These are phyloP conservation scores for Arctium lappa DNA, from an alignment of 129 eudicot genomes.

Conservation along the genomic window DNA sequence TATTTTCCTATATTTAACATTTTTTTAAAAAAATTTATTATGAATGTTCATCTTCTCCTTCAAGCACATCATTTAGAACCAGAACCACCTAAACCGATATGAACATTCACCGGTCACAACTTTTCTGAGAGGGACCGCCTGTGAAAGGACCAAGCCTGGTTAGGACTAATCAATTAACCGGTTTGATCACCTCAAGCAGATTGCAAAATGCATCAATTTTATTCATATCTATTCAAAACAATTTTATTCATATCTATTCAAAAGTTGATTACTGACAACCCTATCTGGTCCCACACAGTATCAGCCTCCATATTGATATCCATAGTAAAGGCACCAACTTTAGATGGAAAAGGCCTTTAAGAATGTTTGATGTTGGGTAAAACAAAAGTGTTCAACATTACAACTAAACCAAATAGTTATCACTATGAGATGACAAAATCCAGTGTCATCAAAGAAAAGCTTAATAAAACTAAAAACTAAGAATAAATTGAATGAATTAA, in stretches of 20 bases:
- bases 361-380: background rate
- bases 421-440: background rate
- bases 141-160: too few relatives aligned
- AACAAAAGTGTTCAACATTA: slow-evolving; percentile 4
- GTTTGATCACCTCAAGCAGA: background rate
- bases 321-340: background rate
- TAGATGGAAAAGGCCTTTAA: background rate
- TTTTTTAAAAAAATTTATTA: background rate
- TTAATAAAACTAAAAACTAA: slow-evolving; percentile 7
- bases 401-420: background rate
- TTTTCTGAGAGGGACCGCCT: too few relatives aligned
- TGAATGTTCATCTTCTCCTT: background rate
- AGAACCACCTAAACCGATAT: too few relatives aligned
- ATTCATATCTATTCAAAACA: too few relatives aligned
- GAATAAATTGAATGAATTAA: slow-evolving; percentile 48
- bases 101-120: too few relatives aligned
- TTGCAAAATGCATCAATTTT: background rate
- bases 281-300: too few relatives aligned
- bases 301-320: background rate
- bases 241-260: too few relatives aligned
- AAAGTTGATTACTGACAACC: too few relatives aligned
- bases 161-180: too few relatives aligned
- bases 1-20: background rate
- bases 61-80: background rate
- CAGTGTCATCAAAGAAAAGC: background rate